Conservation (phyloP, 2,329 filamentous ascomycete species). For the Fusarium palustre region DNA sequence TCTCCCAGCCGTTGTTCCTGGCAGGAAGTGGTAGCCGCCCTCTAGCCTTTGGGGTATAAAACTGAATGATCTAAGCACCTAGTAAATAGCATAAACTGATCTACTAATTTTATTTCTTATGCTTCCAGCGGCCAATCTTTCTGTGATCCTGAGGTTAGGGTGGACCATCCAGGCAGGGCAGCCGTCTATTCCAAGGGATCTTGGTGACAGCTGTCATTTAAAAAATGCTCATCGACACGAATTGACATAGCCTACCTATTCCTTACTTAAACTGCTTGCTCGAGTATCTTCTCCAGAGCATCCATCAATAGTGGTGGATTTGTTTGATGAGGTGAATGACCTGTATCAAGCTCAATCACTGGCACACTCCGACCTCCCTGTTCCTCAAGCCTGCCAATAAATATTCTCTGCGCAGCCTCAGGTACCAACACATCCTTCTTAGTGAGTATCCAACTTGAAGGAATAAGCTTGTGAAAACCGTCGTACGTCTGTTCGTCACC, state of each 20-base stretch:
- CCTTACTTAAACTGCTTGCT: not conserved
- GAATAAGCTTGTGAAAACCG: slow-evolving; percentile 7
- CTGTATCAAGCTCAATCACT: slow-evolving; percentile 11
- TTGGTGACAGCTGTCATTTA: too few species aligned
- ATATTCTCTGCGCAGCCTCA: not conserved
- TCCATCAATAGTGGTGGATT: not conserved
- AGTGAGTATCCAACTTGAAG: slow-evolving; percentile 6
- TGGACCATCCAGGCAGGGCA: too few species aligned
- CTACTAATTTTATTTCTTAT: too few species aligned
- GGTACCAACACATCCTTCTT: slow-evolving; percentile 8
- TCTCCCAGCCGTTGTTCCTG: too few species aligned
- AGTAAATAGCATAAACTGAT: too few species aligned
- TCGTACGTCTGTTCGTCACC: slow-evolving; percentile 13
- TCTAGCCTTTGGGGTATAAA: too few species aligned
- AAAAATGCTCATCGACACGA: not conserved
- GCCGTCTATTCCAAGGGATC: too few species aligned
- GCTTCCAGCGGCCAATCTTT: too few species aligned
- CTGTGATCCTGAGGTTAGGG: too few species aligned
- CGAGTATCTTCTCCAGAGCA: not conserved
- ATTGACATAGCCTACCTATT: not conserved
- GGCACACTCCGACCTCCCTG: not conserved
- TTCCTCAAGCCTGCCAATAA: slow-evolving; percentile 11
- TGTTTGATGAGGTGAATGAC: slow-evolving; percentile 17
- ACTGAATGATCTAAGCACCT: too few species aligned
- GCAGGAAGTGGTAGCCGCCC: too few species aligned